Evolutionary conservation across 768 basidiomycete species (phyloP).

Genomic region (Tubosaeta brunneosetosa): DNA sequence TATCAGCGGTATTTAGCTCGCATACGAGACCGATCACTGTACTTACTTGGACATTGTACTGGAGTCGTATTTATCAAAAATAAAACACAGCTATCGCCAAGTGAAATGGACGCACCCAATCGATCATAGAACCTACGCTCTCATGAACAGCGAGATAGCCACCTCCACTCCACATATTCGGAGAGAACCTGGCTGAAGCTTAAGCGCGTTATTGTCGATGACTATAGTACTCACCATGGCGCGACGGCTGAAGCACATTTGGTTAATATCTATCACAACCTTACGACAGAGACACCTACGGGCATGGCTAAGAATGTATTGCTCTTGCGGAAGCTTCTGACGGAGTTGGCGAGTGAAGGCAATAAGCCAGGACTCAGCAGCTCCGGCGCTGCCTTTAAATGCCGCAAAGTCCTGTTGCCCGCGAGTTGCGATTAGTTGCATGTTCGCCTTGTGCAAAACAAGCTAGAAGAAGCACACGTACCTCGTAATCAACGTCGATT

Average conservation of each 20-base stretch:
- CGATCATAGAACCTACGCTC: constrained; percentile 40
- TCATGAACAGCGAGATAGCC: constrained; percentile 35
- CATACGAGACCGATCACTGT: neutral
- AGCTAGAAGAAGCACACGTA: constrained; percentile 1
- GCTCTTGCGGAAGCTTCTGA: constrained; percentile 27
- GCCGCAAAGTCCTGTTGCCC: constrained; percentile 28
- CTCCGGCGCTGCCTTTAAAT: constrained; percentile 33
- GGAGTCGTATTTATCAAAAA: neutral
- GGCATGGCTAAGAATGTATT: constrained; percentile 33
- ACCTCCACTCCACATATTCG: constrained; percentile 15
- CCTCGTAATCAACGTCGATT: constrained; percentile 53
- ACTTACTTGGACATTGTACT: constrained; percentile 39
- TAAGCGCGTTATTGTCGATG: neutral
- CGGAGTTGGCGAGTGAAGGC: constrained; percentile 31
- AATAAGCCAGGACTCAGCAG: constrained; percentile 33
- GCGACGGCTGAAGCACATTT: constrained; percentile 8
- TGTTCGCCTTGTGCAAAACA: neutral
- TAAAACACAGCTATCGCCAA: neutral
- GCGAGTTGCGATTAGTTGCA: neutral
- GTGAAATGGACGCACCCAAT: constrained; percentile 33
- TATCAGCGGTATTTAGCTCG: neutral
- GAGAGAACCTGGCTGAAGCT: constrained; percentile 14
- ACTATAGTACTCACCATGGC: constrained; percentile 12
- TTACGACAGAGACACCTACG: constrained; percentile 19
- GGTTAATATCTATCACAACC: neutral